Evolutionary conservation across 108 stramenopile genomes (phyloP), one percentile per base, ranked within the genome.

Genomic region (Skeletonema tropicum): DNA sequence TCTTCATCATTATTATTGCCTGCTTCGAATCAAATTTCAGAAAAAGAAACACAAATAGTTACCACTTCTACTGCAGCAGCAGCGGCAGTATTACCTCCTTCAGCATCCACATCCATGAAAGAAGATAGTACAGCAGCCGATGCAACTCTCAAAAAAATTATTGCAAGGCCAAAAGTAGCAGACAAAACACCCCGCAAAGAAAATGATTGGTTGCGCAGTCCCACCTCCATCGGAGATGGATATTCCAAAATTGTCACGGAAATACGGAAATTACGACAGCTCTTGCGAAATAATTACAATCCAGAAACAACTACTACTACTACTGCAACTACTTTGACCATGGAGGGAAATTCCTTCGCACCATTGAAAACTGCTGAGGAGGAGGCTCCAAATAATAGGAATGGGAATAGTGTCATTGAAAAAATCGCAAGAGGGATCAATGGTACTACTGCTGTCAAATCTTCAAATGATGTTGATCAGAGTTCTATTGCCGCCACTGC

Each of bases 191-290:
- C 52, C 52, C 52, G 52, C 23, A 52, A 52, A 6, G 52, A 52
- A 52, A 52, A 52, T 23, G 52, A 52, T 19, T 52, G 52, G 52
- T 52, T 52, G 17, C 52, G 52, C n/a, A 52, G 52, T 52, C 21
- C 19, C 8, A 52, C 52, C 21, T 52, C 52, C n/a, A 52, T 52
- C 25, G 52, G 52, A 7, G 52, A 52, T 52, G 52, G 52, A 52
- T 52, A 52, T 25, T 52, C 52, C 52, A 52, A 52, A 52, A 52
- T 52, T 52, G 52, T 52, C n/a, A 25, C 2, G 7, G 52, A 52
- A 23, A 23, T 52, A 2, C 21, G 23, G 3, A 52, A 52, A 52
- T 25, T 52, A 25, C 52, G 23, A 5, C 19, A 9, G 6, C 8
- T 52, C 6, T n/a, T 52, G 2, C 26, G 26, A 29, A 29, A 29